phyloP scores from a whole-genome alignment of 352 stramenopile genomes.

The Elongisporangium undulatum region DNA sequence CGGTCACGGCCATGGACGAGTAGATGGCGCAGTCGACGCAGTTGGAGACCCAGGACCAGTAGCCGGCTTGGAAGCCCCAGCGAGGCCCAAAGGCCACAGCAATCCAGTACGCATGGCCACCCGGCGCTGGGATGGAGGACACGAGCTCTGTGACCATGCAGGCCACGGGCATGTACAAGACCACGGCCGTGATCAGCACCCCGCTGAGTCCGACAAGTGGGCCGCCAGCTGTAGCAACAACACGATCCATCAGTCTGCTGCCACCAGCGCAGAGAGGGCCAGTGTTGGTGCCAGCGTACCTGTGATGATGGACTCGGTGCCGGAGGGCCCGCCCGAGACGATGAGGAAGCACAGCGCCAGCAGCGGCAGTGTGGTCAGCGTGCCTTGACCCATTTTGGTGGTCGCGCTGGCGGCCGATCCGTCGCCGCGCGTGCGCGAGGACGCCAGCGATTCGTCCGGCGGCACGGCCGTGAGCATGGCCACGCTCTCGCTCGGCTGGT shows the following conservation, averaged over 20 bases:
- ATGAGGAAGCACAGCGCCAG: constrained; percentile 58
- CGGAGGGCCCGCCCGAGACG: constrained; percentile 35
- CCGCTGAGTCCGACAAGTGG: constrained; percentile 28
- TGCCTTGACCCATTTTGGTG: constrained; percentile 3
- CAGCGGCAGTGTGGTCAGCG: constrained; percentile 33
- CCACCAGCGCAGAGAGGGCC: background rate
- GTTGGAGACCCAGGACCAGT: constrained; percentile 82
- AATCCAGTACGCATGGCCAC: constrained; percentile 66
- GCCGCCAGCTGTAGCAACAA: constrained; percentile 26
- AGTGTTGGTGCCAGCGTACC: constrained; percentile 14
- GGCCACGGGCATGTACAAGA: constrained; percentile 47
- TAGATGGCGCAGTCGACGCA: constrained; percentile 75
- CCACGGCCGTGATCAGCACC: constrained; percentile 29
- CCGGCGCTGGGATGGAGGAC: constrained; percentile 35
- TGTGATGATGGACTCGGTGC: constrained; percentile 36
- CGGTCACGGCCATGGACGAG: constrained; percentile 35
- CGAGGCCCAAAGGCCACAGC: constrained; percentile 55
- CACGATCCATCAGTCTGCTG: background rate
- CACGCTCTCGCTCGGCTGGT: background rate
- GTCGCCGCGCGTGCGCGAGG: background rate
- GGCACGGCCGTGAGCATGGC: constrained; percentile 2
- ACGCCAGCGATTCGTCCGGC: constrained; percentile 4
- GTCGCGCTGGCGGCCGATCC: constrained; percentile 3
- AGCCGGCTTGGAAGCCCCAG: constrained; percentile 73
- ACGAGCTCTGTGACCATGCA: constrained; percentile 47